Evolutionary conservation across 345 rosid species (phyloP).

Genomic region (Aegle marmelos): DNA sequence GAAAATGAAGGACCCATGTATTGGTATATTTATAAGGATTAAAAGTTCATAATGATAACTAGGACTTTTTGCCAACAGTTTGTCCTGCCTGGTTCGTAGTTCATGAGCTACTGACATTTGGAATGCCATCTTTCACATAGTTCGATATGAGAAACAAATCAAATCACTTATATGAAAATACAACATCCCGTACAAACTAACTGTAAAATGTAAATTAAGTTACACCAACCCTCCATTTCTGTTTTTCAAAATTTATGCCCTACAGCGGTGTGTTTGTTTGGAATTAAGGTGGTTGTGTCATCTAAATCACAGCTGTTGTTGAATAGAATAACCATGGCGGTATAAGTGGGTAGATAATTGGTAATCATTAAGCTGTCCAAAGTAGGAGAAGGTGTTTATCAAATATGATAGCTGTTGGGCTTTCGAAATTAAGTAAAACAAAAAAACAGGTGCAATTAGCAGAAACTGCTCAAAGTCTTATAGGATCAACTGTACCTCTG

Average conservation of each 20-base stretch:
- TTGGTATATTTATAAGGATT: not conserved
- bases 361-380: not conserved
- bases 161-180: not conserved
- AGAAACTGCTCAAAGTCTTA: conserved; percentile 1
- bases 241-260: not conserved
- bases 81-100: not conserved
- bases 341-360: not conserved
- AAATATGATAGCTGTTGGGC: too few species aligned
- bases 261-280: not conserved
- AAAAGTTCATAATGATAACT: not conserved
- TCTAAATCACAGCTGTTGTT: not conserved
- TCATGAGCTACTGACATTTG: not conserved
- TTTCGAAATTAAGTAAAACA: not conserved
- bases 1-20: not conserved
- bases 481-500: conserved; percentile 42
- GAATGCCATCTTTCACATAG: not conserved
- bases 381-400: not conserved
- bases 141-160: not conserved
- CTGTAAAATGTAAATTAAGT: not conserved
- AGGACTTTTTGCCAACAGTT: not conserved
- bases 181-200: not conserved
- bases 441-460: not conserved
- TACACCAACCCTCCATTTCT: not conserved
- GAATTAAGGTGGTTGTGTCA: not conserved
- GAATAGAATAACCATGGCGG: not conserved